Conservation (phyloP, 1,284 basidiomycete genomes). For the Pyrrhoderma lamaoense region DNA sequence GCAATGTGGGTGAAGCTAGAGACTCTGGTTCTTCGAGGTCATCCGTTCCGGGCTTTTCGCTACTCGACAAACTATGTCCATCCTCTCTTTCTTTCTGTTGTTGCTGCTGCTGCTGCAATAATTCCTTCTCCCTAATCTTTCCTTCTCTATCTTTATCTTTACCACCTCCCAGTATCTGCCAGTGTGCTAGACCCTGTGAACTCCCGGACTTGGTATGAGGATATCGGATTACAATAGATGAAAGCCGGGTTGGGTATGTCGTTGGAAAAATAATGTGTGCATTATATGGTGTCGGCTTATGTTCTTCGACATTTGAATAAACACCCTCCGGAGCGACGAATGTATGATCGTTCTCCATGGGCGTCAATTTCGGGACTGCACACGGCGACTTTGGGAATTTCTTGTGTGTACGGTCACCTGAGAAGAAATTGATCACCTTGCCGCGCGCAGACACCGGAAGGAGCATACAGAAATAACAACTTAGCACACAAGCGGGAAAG, state of each 20-base stretch:
- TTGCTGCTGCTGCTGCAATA: conserved; percentile 16
- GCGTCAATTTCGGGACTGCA: not conserved
- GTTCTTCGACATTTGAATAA: conserved; percentile 79
- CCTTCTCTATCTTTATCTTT: conserved; percentile 33
- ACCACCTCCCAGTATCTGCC: conserved; percentile 49
- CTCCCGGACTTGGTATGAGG: conserved; percentile 46
- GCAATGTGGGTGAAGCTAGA: conserved; percentile 30
- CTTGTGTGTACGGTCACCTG: too few species aligned
- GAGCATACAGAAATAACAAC: too few species aligned
- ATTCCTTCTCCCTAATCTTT: conserved; percentile 45
- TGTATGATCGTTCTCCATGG: conserved; percentile 72
- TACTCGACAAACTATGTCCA: conserved; percentile 68
- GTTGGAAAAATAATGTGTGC: conserved; percentile 39
- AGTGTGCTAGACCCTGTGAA: conserved; percentile 49
- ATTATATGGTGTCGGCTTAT: conserved; percentile 52
- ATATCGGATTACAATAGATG: conserved; percentile 56
- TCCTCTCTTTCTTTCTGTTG: conserved; percentile 39
- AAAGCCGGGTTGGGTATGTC: conserved; percentile 56
- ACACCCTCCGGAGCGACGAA: conserved; percentile 84
- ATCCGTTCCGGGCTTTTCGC: conserved; percentile 45
- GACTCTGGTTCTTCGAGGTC: conserved; percentile 26
- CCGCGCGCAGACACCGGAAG: too few species aligned
- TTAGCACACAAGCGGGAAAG: too few species aligned
- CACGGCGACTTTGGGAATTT: too few species aligned
- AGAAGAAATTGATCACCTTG: too few species aligned